A percentile compares a stretch with the other conserved stretches of the same genome.
phyloP scores from a whole-genome alignment of 139 green algal genomes.

The Tetraselmis striata region DNA sequence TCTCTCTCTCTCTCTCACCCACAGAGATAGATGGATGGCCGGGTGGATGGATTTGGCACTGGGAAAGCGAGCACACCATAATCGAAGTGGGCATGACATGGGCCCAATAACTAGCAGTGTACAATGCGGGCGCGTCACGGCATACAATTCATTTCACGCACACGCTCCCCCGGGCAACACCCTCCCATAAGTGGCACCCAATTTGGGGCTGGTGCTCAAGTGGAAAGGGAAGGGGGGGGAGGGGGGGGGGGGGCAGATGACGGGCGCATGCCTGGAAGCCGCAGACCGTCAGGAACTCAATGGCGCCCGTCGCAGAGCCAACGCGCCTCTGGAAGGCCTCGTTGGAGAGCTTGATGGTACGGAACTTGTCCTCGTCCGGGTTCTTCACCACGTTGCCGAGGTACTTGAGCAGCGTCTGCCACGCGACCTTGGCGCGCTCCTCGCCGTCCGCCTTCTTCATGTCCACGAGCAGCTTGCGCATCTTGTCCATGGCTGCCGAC shows the following conservation, averaged over 20 bases:
- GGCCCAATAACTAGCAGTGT: too few species aligned
- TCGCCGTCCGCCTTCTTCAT: constrained; percentile 74
- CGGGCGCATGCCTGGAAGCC: constrained; percentile 58
- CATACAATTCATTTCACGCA: too few species aligned
- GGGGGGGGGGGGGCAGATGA: neutral
- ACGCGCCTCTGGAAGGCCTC: constrained; percentile 78
- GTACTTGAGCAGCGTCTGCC: constrained; percentile 69
- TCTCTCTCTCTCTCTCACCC: too few species aligned
- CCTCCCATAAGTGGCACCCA: too few species aligned
- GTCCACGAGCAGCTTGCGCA: constrained; percentile 59
- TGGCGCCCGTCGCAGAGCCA: constrained; percentile 37
- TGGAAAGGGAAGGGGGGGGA: too few species aligned
- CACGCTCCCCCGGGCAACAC: too few species aligned
- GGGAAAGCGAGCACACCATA: neutral
- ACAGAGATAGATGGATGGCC: too few species aligned
- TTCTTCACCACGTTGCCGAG: constrained; percentile 71
- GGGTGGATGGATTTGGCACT: too few species aligned
- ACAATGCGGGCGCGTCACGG: too few species aligned
- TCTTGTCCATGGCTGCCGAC: constrained; percentile 43
- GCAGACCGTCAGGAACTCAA: constrained; percentile 69
- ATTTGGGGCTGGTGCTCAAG: too few species aligned
- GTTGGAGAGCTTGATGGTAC: constrained; percentile 73
- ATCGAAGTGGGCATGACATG: neutral
- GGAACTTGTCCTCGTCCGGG: constrained; percentile 84
- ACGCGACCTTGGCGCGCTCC: constrained; percentile 59